Conservation (phyloP, 2,329 filamentous ascomycete genomes). For the Claviceps monticola region DNA sequence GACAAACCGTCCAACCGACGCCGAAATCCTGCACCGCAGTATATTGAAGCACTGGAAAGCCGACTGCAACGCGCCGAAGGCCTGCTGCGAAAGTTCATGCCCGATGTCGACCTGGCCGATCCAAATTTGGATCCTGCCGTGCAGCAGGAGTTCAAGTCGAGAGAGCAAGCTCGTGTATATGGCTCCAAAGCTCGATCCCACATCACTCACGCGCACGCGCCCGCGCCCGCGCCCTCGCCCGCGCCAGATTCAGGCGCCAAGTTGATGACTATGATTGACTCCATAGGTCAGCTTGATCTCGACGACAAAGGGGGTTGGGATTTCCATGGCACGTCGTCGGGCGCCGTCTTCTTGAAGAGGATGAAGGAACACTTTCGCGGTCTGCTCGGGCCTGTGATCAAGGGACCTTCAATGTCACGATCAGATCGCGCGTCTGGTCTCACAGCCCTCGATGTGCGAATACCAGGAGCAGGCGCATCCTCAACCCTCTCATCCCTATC, state of each 20-base stretch:
- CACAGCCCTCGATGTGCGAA: constrained; percentile 55
- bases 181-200: constrained; percentile 28
- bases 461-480: constrained; percentile 44
- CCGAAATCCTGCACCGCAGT: constrained; percentile 81
- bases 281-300: constrained; percentile 78
- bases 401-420: constrained; percentile 43
- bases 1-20: constrained; percentile 87
- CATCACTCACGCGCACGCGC: constrained; percentile 10
- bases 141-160: constrained; percentile 50
- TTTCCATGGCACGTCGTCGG: constrained; percentile 88
- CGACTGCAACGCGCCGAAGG: constrained; percentile 73
- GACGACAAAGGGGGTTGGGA: constrained; percentile 89
- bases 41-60: constrained; percentile 78
- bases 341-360: constrained; percentile 72
- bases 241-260: constrained; percentile 41
- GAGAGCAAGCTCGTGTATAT: constrained; percentile 36
- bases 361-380: constrained; percentile 80
- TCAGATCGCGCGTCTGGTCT: constrained; percentile 34
- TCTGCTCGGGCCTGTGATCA: constrained; percentile 51
- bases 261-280: constrained; percentile 88
- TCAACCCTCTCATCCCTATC: constrained; percentile 37
- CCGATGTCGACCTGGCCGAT: constrained; percentile 74
- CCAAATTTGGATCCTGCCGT: constrained; percentile 67
- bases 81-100: constrained; percentile 64
- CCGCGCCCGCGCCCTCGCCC: no score